Percentiles rank a stretch among this genome's conserved stretches.
Evolutionary conservation across 129 eudicot genomes (phyloP).

Genomic region (Flaveria ramosissima): DNA sequence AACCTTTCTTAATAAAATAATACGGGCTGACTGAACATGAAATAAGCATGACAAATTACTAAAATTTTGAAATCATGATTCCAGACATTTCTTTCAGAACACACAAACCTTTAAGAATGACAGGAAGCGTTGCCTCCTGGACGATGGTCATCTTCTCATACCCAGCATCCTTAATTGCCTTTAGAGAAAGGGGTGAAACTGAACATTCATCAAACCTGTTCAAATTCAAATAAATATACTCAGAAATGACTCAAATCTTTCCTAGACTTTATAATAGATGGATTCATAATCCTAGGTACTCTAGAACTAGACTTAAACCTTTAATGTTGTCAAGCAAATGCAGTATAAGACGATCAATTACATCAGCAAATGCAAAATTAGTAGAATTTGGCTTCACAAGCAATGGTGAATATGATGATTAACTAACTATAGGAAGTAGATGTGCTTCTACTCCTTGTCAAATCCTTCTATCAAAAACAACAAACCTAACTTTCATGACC

Average conservation of each 20-base stretch:
- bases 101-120: constrained; percentile 69
- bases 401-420: background rate
- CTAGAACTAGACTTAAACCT: constrained; percentile 7
- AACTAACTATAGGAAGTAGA: constrained; percentile 16
- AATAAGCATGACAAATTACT: background rate
- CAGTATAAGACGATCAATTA: background rate
- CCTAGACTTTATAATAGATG: background rate
- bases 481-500: background rate
- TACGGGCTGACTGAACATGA: background rate
- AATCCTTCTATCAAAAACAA: constrained; percentile 4
- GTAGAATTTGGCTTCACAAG: constrained; percentile 1
- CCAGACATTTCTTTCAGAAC: background rate
- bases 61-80: background rate
- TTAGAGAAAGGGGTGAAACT: constrained; percentile 70
- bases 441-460: constrained; percentile 7
- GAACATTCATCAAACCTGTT: constrained; percentile 91
- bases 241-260: constrained; percentile 20
- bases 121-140: constrained; percentile 96
- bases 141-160: constrained; percentile 96
- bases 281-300: constrained; percentile 15
- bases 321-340: constrained; percentile 7
- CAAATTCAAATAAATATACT: constrained; percentile 9
- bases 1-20: background rate
- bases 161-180: constrained; percentile 90
- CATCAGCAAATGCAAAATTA: background rate